Evolutionary conservation across 768 basidiomycete species (phyloP), one percentile per base, ranked within the genome.

Genomic region (Aureoboletus auriporus): DNA sequence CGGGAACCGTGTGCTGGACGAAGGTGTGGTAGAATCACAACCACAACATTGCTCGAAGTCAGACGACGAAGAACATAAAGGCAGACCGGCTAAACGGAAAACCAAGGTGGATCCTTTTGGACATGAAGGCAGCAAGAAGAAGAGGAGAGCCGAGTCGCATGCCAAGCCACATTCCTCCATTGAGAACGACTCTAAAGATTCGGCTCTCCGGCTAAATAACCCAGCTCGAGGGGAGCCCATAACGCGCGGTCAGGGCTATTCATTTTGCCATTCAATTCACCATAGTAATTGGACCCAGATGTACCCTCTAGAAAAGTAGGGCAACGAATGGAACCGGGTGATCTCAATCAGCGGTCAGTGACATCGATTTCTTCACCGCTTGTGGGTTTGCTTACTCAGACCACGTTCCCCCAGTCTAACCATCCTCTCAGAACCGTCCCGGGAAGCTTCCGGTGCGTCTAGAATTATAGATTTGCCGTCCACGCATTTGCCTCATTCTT

Each of bases 51-150:
- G 50, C 50, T 49, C 69, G 56, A 60, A 51, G 31, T 58, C 65
- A 35, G 74, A 76, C 35, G 73, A 76, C 38, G 83, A 84, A 28
- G 78, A 77, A 55, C 82, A 78, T 56, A 74, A 78, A 61, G 77
- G 78, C 0, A 68, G 74, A 20, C 73, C 77, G 4, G 75, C 79
- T 52, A 79, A 75, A 63, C 86, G 83, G 64, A 85, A 80, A 59
- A 66, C 68, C 9, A 75, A 75, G 50, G 54, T 69, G 14, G 86
- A 88, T 55, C 83, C 82, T 0, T 88, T 87, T 53, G 62, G 60
- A 12, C 42, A 44, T 3, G 69, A 65, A 43, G 60, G 61, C 39
- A 63, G 64, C 38, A 67, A 72, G 51, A 74, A 71, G 56, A 78
- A 74, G 64, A 79, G 75, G 56, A 77, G 71, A 40, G 69, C 65